phyloP scores from a whole-genome alignment of 768 basidiomycete species.

The Vararia minispora region DNA sequence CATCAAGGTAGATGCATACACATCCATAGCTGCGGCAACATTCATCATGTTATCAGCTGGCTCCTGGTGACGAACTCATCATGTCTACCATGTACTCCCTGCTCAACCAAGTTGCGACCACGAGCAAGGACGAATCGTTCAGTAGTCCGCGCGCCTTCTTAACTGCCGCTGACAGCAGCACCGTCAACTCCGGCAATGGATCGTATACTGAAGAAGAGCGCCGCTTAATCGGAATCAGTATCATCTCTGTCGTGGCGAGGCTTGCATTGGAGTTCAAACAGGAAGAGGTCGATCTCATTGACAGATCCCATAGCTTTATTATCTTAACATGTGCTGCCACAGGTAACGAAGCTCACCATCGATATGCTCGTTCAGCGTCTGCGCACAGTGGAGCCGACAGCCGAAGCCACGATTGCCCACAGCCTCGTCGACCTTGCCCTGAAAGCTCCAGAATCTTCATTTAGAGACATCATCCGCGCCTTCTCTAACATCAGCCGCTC shows the following conservation, averaged over 20 bases:
- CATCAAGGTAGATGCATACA: conserved; percentile 49
- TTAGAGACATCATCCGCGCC: conserved; percentile 72
- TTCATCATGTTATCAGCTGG: conserved; percentile 36
- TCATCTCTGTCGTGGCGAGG: conserved; percentile 82
- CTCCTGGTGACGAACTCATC: conserved; percentile 78
- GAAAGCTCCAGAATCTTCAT: conserved; percentile 61
- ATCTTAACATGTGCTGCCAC: conserved; percentile 1
- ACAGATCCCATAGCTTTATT: too few species aligned
- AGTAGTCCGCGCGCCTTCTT: conserved; percentile 25
- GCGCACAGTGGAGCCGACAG: conserved; percentile 72
- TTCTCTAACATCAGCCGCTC: conserved; percentile 81
- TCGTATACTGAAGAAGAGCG: conserved; percentile 81
- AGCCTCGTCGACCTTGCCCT: conserved; percentile 87
- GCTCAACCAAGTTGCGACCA: conserved; percentile 81
- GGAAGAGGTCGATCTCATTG: conserved; percentile 81
- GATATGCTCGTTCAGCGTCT: conserved; percentile 89
- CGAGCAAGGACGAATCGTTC: conserved; percentile 59
- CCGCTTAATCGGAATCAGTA: conserved; percentile 75
- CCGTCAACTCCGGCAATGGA: conserved; percentile 44
- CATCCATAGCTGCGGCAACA: conserved; percentile 1
- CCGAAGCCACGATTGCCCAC: conserved; percentile 86
- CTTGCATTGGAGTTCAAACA: conserved; percentile 79
- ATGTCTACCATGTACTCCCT: conserved; percentile 97
- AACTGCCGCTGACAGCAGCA: conserved; percentile 30
- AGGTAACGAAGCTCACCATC: conserved; percentile 80